Percentiles rank a stretch among this genome's conserved stretches.
Evolutionary conservation across 1,139 yeast species (phyloP).

Genomic region (Suhomyces bribrorum): DNA sequence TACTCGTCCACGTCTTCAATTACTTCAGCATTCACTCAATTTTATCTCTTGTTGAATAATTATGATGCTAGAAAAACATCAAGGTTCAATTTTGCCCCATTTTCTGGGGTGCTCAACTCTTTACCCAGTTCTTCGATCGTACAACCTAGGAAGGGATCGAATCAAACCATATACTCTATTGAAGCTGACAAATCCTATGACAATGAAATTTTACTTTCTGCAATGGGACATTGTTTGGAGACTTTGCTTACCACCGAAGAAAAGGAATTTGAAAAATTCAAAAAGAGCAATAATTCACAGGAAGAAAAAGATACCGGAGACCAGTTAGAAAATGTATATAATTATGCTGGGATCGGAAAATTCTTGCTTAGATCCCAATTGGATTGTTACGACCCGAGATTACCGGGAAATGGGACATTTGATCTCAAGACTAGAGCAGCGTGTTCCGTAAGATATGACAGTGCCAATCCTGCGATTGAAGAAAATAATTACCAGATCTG

Average conservation of each 20-base stretch:
- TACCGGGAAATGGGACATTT: conserved; percentile 91
- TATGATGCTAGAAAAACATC: conserved; percentile 23
- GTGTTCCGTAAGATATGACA: conserved; percentile 78
- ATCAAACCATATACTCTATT: conserved; percentile 54
- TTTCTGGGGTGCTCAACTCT: conserved; percentile 32
- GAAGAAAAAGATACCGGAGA: background rate
- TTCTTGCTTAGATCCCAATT: conserved; percentile 88
- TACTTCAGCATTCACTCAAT: conserved; percentile 73
- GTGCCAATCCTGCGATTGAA: conserved; percentile 56
- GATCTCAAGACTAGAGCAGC: conserved; percentile 93
- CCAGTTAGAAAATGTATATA: conserved; percentile 44
- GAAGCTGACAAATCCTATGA: conserved; percentile 73
- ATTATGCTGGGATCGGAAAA: conserved; percentile 67
- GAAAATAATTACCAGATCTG: conserved; percentile 67
- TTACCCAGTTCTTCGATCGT: conserved; percentile 47
- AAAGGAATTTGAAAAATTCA: conserved; percentile 43
- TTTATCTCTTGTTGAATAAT: conserved; percentile 72
- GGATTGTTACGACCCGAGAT: conserved; percentile 72
- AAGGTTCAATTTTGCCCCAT: conserved; percentile 38
- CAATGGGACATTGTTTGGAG: conserved; percentile 80
- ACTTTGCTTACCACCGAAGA: conserved; percentile 64
- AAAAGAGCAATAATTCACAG: conserved; percentile 15
- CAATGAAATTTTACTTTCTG: conserved; percentile 68
- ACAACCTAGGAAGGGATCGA: conserved; percentile 34
- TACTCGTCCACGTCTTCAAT: conserved; percentile 87